Base-by-base conservation (phyloP, 2,329 filamentous ascomycete species). In the Conoideocrella luteorostrata region DNA sequence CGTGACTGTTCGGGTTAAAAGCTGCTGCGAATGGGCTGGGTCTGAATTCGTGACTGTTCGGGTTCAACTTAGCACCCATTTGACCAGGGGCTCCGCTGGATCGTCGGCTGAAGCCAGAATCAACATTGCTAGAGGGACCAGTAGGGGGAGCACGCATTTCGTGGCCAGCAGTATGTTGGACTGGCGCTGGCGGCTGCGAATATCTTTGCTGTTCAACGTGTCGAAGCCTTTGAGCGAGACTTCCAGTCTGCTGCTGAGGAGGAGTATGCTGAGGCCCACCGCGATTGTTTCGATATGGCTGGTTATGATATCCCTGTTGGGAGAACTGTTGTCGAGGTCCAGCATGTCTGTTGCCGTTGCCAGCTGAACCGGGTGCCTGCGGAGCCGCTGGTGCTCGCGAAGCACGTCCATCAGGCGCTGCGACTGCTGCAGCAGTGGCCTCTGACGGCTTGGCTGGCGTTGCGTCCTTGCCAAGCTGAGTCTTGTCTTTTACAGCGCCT, bases 1-100 rank as follows among this genome's bases (percentile, higher is more conserved):
- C 69, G 37, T 73, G 70, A 4, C 74, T 71, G 20, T 68, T 86
- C 5, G 86, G 91, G 52, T 82, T 91, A 66, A 98, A 97, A 2
- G 84, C 74, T 35, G 78, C 77, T 1, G 90, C 89, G 49, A 84
- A 84, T 4, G 87, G 82, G 55, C 84, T 94, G 15, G 91, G 93
- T 51, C 85, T 82, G 66, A 96, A 97, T 56, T 95, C 89, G 58
- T 78, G 72, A 52, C 73, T 82, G 54, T 79, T 81, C 6, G 80
- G 80, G 50, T 84, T 84, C 53, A 84, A 58, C 61, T 80, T 80
- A 36, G 69, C 70, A 4, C 69, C 67, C 54, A 77, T 66, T 41
- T 76, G 76, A 34, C 66, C 66, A 11, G 71, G 66, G n/a, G 73
- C 61, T 39, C 68, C 71, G 48, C 71, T 75, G 36, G 74, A 56